A percentile compares a stretch with the other conserved stretches of the same genome.
Conservation (phyloP, 2,329 filamentous ascomycete genomes). For the Aspergillus spinulosporus region DNA sequence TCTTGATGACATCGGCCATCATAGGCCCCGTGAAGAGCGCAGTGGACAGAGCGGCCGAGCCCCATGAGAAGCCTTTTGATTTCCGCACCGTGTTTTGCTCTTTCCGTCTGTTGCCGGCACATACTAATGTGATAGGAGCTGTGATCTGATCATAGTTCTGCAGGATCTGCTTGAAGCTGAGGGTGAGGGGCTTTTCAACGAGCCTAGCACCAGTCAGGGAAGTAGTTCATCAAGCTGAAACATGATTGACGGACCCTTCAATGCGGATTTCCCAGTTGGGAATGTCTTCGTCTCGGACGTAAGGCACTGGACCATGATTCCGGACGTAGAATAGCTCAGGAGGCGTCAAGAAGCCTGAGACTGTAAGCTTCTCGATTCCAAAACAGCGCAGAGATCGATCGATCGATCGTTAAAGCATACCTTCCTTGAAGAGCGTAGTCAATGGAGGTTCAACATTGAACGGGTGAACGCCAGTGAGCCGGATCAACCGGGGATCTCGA, state of each 20-base stretch:
- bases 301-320: slow-evolving; percentile 82
- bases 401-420: slow-evolving; percentile 19
- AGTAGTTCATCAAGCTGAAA: not conserved
- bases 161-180: slow-evolving; percentile 72
- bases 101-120: slow-evolving; percentile 86
- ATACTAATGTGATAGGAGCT: slow-evolving; percentile 84
- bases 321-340: slow-evolving; percentile 88
- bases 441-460: slow-evolving; percentile 89
- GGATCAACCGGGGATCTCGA: slow-evolving; percentile 76
- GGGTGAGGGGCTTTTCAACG: slow-evolving; percentile 71
- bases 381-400: not conserved
- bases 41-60: slow-evolving; percentile 80
- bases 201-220: slow-evolving; percentile 48
- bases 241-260: slow-evolving; percentile 58
- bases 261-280: slow-evolving; percentile 79
- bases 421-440: slow-evolving; percentile 71
- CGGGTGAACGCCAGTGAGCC: slow-evolving; percentile 83
- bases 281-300: slow-evolving; percentile 69
- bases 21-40: slow-evolving; percentile 83
- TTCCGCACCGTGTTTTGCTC: slow-evolving; percentile 91
- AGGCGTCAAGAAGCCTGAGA: slow-evolving; percentile 74
- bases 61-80: slow-evolving; percentile 94
- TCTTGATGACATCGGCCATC: slow-evolving; percentile 68
- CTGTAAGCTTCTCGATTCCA: not conserved
- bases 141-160: slow-evolving; percentile 77